Conservation (phyloP, 306 rosid species). For the Carpinus viminea region DNA sequence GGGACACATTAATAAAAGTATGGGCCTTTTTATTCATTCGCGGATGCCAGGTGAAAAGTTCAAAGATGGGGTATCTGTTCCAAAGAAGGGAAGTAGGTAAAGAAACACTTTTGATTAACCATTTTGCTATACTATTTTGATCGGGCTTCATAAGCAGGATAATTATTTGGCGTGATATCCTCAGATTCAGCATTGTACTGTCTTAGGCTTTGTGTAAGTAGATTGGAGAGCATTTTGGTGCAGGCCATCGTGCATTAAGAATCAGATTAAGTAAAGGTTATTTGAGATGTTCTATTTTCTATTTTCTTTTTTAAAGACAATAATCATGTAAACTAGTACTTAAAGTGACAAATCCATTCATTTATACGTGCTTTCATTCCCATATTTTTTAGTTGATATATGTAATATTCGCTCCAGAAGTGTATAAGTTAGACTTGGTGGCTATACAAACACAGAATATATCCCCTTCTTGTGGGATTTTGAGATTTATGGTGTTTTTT, state of each 20-base stretch:
- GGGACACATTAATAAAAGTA: conserved; percentile 85
- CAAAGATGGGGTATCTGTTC: conserved; percentile 99
- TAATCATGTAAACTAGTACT: not conserved
- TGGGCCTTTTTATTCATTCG: conserved; percentile 98
- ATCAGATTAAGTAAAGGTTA: not conserved
- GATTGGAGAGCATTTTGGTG: not conserved
- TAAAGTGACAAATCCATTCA: not conserved
- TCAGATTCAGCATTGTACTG: conserved; percentile 43
- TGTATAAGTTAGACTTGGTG: not conserved
- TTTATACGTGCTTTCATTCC: not conserved
- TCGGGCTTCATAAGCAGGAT: conserved; percentile 53
- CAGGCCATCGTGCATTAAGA: not conserved
- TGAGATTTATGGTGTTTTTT: not conserved
- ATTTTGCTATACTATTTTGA: conserved; percentile 65
- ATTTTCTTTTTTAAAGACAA: not conserved
- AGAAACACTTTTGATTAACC: conserved; percentile 94
- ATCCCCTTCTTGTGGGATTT: not conserved
- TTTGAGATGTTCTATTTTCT: not conserved
- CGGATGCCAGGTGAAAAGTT: conserved; percentile 99
- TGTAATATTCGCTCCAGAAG: not conserved
- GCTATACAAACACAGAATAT: not conserved
- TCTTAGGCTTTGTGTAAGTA: conserved; percentile 30
- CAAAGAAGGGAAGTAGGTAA: conserved; percentile 99
- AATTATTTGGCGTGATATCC: conserved; percentile 25
- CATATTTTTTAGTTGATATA: not conserved